phyloP scores from a whole-genome alignment of 768 basidiomycete genomes.

The Rickenella mellea region DNA sequence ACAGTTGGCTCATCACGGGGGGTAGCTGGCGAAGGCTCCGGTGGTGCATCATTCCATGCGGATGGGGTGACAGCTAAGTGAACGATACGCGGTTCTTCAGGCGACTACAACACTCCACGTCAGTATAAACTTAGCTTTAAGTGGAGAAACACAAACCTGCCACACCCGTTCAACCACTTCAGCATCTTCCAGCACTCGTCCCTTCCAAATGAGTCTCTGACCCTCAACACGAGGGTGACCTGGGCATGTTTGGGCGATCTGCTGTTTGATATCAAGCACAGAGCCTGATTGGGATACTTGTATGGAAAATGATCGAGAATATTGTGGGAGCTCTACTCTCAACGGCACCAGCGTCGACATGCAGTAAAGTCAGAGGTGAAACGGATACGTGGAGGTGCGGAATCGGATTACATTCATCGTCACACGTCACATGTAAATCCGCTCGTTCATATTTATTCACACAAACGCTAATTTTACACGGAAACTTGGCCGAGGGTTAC shows the following conservation, averaged over 20 bases:
- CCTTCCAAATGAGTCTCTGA: conserved; percentile 70
- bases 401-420: conserved; percentile 17
- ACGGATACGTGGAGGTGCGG: conserved; percentile 15
- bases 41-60: conserved; percentile 57
- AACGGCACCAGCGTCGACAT: conserved; percentile 27
- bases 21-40: conserved; percentile 19
- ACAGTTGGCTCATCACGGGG: no score
- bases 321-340: conserved; percentile 69
- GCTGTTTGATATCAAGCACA: conserved; percentile 56
- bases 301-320: conserved; percentile 56
- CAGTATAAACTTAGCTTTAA: conserved; percentile 4
- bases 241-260: conserved; percentile 48
- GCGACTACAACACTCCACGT: conserved; percentile 20
- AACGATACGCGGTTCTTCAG: conserved; percentile 49
- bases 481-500: no score
- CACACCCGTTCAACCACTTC: conserved; percentile 61
- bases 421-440: no score
- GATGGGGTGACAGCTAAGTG: conserved; percentile 78
- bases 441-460: no score
- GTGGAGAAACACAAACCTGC: conserved; percentile 38
- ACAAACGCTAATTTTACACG: no score
- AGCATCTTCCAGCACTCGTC: conserved; percentile 52
- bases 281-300: conserved; percentile 37
- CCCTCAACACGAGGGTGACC: conserved; percentile 62
- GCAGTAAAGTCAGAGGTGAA: no score